phyloP scores from a whole-genome alignment of 1,139 yeast species.

The Debaryomycetaceae sp. region DNA sequence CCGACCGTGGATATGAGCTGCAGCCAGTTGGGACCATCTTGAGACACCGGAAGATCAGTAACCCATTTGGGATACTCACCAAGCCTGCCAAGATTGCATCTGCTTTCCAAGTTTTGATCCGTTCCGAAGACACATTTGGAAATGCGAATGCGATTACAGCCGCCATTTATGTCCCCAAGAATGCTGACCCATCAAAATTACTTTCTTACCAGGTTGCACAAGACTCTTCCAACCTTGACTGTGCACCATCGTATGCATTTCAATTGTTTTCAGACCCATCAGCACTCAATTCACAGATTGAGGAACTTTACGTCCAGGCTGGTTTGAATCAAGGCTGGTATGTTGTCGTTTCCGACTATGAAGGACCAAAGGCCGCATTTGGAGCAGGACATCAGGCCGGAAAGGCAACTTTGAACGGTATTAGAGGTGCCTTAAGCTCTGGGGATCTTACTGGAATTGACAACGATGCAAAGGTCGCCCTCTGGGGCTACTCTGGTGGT shows the following conservation, averaged over 20 bases:
- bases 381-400: slow-evolving; percentile 30
- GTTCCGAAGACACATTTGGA: slow-evolving; percentile 11
- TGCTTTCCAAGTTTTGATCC: slow-evolving; percentile 9
- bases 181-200: slow-evolving; percentile 16
- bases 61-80: slow-evolving; percentile 2
- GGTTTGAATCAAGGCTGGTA: slow-evolving; percentile 30
- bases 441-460: slow-evolving; percentile 24
- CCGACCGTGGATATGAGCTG: slow-evolving; percentile 8
- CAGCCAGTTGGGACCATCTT: slow-evolving; percentile 7
- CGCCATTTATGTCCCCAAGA: slow-evolving; percentile 17
- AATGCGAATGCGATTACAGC: slow-evolving; percentile 17
- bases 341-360: slow-evolving; percentile 32
- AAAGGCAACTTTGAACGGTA: slow-evolving; percentile 25
- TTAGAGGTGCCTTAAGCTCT: slow-evolving; percentile 25
- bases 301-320: slow-evolving; percentile 22
- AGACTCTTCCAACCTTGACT: slow-evolving; percentile 15
- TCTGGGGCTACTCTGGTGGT: slow-evolving; percentile 43
- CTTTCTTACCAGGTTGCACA: slow-evolving; percentile 18
- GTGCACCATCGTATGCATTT: slow-evolving; percentile 19
- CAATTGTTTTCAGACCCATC: slow-evolving; percentile 12
- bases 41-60: slow-evolving; percentile 3
- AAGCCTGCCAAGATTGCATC: slow-evolving; percentile 6
- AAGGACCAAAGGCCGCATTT: slow-evolving; percentile 25
- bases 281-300: slow-evolving; percentile 14
- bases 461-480: slow-evolving; percentile 20